phyloP scores from a whole-genome alignment of 2,329 filamentous ascomycete species.

The Arthrobotrys entomopaga region DNA sequence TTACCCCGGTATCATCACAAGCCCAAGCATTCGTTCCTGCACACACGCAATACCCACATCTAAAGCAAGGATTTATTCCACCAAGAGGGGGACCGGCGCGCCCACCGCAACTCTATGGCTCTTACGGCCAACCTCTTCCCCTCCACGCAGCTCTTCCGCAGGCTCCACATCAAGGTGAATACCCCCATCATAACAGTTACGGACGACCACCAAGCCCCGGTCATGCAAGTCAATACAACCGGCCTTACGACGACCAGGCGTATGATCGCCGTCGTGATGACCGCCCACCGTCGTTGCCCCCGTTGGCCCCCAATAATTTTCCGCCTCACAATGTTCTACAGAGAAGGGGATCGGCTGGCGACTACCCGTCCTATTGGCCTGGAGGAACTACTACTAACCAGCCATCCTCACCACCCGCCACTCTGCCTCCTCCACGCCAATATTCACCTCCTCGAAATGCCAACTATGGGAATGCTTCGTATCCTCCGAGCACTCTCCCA shows the following conservation, averaged over 20 bases:
- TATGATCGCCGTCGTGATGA: conserved; percentile 58
- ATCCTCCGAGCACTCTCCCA: conserved; percentile 30
- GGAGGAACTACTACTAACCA: conserved; percentile 36
- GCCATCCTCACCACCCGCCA: conserved; percentile 47
- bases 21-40: conserved; percentile 79
- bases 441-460: conserved; percentile 42
- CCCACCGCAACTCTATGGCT: conserved; percentile 61
- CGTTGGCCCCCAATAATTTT: conserved; percentile 59
- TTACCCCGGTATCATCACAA: conserved; percentile 78
- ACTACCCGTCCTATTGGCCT: conserved; percentile 55
- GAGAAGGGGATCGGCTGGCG: conserved; percentile 57
- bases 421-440: conserved; percentile 50
- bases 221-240: conserved; percentile 36
- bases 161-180: conserved; percentile 49
- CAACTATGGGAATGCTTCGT: conserved; percentile 33
- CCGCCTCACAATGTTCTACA: conserved; percentile 53
- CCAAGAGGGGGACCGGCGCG: conserved; percentile 60
- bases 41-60: conserved; percentile 72
- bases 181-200: conserved; percentile 54
- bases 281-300: conserved; percentile 61
- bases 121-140: conserved; percentile 62
- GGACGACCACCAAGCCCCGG: conserved; percentile 40
- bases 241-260: conserved; percentile 59
- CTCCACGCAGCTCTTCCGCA: conserved; percentile 56
- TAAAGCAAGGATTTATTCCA: conserved; percentile 63